These are phyloP conservation scores for Bremia lactucae DNA, from an alignment of 352 stramenopile genomes.

Conservation along the genomic window DNA sequence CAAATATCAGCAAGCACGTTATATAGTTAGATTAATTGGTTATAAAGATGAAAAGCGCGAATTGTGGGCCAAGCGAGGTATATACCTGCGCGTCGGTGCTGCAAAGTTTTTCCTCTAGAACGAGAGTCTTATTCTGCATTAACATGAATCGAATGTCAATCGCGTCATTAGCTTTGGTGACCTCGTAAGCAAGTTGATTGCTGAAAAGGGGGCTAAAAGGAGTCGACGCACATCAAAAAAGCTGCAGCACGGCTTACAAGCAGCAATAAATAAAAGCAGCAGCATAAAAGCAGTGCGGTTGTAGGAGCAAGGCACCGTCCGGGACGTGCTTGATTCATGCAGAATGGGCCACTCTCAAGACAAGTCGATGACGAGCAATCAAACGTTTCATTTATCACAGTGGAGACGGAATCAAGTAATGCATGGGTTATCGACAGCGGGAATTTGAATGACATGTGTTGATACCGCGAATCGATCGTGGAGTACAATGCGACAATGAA, in stretches of 20 bases:
- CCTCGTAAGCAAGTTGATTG: neutral
- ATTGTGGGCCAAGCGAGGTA: too few relatives aligned
- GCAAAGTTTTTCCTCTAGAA: too few relatives aligned
- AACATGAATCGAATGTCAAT: neutral
- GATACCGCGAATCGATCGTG: neutral
- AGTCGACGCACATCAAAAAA: neutral
- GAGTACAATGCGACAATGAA: neutral
- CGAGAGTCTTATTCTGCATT: too few relatives aligned
- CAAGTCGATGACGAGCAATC: neutral
- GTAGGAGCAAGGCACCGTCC: neutral
- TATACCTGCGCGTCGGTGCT: too few relatives aligned
- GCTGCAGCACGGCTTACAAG: neutral
- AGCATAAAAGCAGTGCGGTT: neutral
- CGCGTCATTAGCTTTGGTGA: neutral
- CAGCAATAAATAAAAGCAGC: neutral
- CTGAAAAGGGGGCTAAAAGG: neutral
- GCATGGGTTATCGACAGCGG: neutral
- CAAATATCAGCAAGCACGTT: too few relatives aligned
- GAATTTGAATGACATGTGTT: neutral
- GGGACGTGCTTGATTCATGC: neutral
- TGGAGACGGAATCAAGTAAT: neutral
- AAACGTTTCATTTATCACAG: neutral
- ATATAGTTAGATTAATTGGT: too few relatives aligned
- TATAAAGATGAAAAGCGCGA: too few relatives aligned
- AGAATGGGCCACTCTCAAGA: neutral